These are phyloP conservation scores for Hericium erinaceus DNA, from an alignment of 768 basidiomycete species.

Conservation along the genomic window DNA sequence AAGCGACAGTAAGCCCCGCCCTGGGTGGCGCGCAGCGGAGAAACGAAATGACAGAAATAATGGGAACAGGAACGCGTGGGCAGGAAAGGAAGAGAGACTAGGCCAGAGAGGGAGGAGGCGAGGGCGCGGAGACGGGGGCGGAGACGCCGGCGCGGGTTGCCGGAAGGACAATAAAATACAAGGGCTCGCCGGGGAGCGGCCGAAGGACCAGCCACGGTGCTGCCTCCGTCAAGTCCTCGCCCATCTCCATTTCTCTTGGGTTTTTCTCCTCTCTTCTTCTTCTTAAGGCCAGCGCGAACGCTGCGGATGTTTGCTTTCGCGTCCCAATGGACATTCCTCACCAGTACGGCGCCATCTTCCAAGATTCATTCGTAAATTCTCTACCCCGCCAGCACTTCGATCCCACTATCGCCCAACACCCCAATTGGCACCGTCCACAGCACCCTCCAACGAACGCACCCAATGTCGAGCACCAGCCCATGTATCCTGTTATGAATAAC, in stretches of 20 bases:
- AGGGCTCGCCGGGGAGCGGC: background rate
- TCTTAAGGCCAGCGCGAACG: background rate
- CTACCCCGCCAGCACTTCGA: constrained; percentile 14
- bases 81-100: background rate
- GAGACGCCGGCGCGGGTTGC: background rate
- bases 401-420: constrained; percentile 6
- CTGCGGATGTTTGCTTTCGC: constrained; percentile 12
- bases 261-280: constrained; percentile 1
- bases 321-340: constrained; percentile 13
- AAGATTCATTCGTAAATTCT: constrained; percentile 11
- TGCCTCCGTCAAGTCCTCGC: background rate
- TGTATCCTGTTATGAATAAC: constrained; percentile 16
- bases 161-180: background rate
- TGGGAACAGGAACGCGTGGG: background rate
- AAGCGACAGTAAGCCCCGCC: background rate
- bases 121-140: background rate
- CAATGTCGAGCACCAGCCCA: constrained; percentile 12
- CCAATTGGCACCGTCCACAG: constrained; percentile 16
- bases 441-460: constrained; percentile 14
- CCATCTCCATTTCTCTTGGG: background rate
- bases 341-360: constrained; percentile 9
- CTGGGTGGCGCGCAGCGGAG: background rate
- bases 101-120: background rate
- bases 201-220: background rate
- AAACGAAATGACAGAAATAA: background rate